Conservation (phyloP, 208 protist species). For the Leishmania guyanensis region DNA sequence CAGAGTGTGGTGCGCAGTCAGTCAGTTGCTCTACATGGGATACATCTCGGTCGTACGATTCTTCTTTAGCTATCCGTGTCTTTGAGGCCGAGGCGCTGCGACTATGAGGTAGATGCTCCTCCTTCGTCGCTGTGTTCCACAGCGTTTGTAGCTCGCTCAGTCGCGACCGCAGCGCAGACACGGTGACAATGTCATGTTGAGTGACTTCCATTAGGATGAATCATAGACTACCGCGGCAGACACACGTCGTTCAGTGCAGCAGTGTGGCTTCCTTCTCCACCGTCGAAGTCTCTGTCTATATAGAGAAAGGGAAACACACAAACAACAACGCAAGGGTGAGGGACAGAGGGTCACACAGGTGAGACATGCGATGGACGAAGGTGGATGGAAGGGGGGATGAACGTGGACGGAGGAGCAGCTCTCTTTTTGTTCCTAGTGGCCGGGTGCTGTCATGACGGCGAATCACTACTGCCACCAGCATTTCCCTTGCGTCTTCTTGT, state of each 20-base stretch:
- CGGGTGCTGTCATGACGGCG: neutral
- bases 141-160: slow-evolving; percentile 12
- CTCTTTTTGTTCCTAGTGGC: neutral
- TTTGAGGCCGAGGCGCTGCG: neutral
- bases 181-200: slow-evolving; percentile 1
- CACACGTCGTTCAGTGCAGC: neutral
- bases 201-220: neutral
- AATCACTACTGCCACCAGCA: neutral
- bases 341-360: neutral
- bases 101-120: neutral
- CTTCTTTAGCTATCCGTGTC: neutral
- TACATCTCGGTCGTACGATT: neutral
- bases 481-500: too few relatives aligned
- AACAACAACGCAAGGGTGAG: neutral
- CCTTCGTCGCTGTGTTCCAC: neutral
- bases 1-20: neutral
- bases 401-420: neutral
- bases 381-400: neutral
- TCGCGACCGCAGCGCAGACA: neutral
- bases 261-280: neutral
- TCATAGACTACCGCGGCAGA: neutral
- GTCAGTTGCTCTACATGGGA: neutral
- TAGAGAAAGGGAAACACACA: neutral
- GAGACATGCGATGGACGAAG: neutral
- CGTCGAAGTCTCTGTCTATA: neutral